These are phyloP conservation scores for Candida sp. DNA, from an alignment of 1,139 yeast genomes.

Conservation along the genomic window DNA sequence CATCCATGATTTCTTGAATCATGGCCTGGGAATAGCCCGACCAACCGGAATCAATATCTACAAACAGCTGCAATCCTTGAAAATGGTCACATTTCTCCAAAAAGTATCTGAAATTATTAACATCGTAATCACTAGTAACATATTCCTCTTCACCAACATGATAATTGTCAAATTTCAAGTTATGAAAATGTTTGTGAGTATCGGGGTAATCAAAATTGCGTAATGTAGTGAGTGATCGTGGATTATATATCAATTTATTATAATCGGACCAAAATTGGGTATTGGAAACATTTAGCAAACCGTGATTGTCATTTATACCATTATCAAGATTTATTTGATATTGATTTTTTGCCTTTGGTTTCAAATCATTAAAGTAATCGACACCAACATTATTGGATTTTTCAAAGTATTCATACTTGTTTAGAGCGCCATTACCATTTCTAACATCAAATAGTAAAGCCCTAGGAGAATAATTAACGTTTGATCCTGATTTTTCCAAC, in stretches of 20 bases:
- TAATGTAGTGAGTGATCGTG: constrained; percentile 52
- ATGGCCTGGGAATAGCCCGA: constrained; percentile 66
- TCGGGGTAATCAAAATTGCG: constrained; percentile 48
- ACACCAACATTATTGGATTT: not conserved
- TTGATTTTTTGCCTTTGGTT: constrained; percentile 34
- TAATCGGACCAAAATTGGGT: constrained; percentile 83
- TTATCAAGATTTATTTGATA: constrained; percentile 64
- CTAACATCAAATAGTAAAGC: constrained; percentile 73
- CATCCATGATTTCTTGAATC: constrained; percentile 61
- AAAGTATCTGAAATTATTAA: constrained; percentile 54
- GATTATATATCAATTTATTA: constrained; percentile 63
- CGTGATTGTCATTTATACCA: constrained; percentile 21
- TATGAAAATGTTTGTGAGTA: constrained; percentile 25
- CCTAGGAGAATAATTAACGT: constrained; percentile 74
- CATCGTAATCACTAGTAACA: constrained; percentile 42
- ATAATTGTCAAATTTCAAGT: constrained; percentile 23
- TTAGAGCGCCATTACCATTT: constrained; percentile 63
- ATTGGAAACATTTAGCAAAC: constrained; percentile 31
- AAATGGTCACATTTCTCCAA: constrained; percentile 79
- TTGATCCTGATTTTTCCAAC: constrained; percentile 33
- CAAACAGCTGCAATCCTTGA: constrained; percentile 64
- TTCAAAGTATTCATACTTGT: constrained; percentile 48
- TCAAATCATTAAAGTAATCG: constrained; percentile 1
- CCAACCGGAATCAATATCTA: constrained; percentile 81
- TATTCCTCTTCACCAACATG: constrained; percentile 30